Base-by-base conservation (phyloP, 345 rosid genomes). In the Carallia pectinifolia region DNA sequence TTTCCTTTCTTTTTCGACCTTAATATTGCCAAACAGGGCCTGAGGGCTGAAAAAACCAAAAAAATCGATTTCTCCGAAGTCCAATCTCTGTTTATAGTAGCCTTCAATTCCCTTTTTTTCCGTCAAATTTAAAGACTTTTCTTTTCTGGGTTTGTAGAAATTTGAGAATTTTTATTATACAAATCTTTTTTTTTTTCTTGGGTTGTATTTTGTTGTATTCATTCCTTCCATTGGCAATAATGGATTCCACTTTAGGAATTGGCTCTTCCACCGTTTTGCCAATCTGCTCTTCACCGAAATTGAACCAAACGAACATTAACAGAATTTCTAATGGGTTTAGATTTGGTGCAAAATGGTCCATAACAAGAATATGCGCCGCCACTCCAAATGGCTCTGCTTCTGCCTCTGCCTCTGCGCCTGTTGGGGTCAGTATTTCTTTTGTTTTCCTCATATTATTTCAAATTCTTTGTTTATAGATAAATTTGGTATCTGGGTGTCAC, bases 341-440 rank as follows among this genome's bases (percentile, higher is more conserved):
- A 61, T 70, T 67, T 65, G 40, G 36, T 39, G 62, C 65, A 52
- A 67, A 56, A 54, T 67, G 53, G 37, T 58, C 60, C 47, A n/a
- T 29, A 2, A 53, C n/a, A 52, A 78, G 69, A 67, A 44, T 75
- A 31, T 64, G 12, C 29, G 78, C 80, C 7, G 40, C 67, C 66
- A 50, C 56, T 34, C 72, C 83, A 62, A 81, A 83, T 61, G 92
- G 90, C 69, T 71, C 77, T 71, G 82, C 75, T 78, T 74, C 82
- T 36, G 15, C 40, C n/a, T n/a, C n/a, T n/a, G n/a, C n/a, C 15
- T 61, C 84, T 74, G 73, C 83, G 68, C 78, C 82, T 65, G 71
- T 61, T 63, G 85, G 78, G 90, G 90, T 84, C 66, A 65, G 75
- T 70, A 8, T 40, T 40, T 29, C 53, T 23, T 64, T 59, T 0